Percentiles rank a stretch among this genome's conserved stretches.
Evolutionary conservation across 78 protist genomes (phyloP).

Genomic region (Dictyostelium citrinum): DNA sequence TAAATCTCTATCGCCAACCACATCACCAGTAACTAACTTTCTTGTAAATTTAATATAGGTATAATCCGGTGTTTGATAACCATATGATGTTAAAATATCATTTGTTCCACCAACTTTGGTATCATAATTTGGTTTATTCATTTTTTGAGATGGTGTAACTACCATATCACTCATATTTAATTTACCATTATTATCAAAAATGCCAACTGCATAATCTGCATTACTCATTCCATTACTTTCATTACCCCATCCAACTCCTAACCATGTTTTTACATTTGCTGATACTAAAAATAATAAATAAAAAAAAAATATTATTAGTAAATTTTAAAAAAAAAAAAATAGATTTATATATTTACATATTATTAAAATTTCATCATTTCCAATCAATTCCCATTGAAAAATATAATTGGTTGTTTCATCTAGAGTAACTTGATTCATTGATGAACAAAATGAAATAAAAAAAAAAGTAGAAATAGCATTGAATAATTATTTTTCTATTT

Average conservation of each 20-base stretch:
- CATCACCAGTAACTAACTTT: constrained; percentile 30
- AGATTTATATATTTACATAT: neutral
- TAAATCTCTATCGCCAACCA: constrained; percentile 7
- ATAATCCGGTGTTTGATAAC: constrained; percentile 32
- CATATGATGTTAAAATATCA: constrained; percentile 19
- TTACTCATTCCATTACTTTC: neutral
- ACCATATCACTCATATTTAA: constrained; percentile 21
- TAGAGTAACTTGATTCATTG: neutral
- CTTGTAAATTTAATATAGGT: constrained; percentile 10
- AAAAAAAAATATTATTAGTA: neutral
- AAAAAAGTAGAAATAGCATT: neutral
- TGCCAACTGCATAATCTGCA: constrained; percentile 16
- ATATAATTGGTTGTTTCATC: neutral
- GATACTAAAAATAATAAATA: neutral
- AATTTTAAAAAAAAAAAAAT: too few relatives aligned
- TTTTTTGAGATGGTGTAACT: neutral
- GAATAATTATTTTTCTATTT: neutral
- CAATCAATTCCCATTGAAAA: neutral
- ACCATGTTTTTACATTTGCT: neutral
- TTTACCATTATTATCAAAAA: neutral
- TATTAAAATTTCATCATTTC: neutral
- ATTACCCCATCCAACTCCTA: constrained; percentile 6
- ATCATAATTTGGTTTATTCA: neutral
- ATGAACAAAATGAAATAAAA: neutral
- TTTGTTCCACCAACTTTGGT: neutral